These are phyloP conservation scores for Ustilago esculenta DNA, from an alignment of 1,284 basidiomycete genomes.

Conservation along the genomic window DNA sequence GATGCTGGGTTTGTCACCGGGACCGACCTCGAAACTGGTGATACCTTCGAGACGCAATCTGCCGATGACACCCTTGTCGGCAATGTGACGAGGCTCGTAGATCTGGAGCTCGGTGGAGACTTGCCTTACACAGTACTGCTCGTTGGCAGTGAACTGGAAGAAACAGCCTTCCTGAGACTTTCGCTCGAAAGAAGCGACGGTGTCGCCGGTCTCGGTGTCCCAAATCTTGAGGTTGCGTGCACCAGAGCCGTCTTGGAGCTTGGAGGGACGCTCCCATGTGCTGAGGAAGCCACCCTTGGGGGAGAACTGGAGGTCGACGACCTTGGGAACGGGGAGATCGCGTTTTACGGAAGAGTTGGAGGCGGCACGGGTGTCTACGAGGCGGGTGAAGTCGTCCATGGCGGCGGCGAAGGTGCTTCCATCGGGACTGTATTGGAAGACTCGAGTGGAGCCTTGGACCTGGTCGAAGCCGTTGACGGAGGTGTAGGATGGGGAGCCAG, in stretches of 20 bases:
- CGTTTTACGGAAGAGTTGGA: slow-evolving; percentile 54
- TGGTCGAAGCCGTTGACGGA: slow-evolving; percentile 74
- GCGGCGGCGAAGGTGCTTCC: slow-evolving; percentile 88
- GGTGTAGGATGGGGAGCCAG: slow-evolving; percentile 80
- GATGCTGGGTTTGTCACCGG: slow-evolving; percentile 82
- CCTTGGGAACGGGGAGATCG: slow-evolving; percentile 72
- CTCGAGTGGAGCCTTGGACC: slow-evolving; percentile 76
- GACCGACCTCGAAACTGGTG: slow-evolving; percentile 78
- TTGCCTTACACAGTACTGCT: slow-evolving; percentile 85
- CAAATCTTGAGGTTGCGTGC: slow-evolving; percentile 89
- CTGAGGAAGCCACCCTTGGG: slow-evolving; percentile 90
- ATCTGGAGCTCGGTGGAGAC: slow-evolving; percentile 87
- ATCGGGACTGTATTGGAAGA: slow-evolving; percentile 84
- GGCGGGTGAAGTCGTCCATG: slow-evolving; percentile 78
- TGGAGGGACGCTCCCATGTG: slow-evolving; percentile 88
- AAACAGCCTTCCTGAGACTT: slow-evolving; percentile 78
- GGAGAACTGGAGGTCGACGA: slow-evolving; percentile 87
- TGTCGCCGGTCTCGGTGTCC: slow-evolving; percentile 80
- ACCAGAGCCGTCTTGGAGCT: slow-evolving; percentile 77
- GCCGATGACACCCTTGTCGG: slow-evolving; percentile 80
- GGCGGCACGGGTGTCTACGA: slow-evolving; percentile 72
- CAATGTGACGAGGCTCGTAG: slow-evolving; percentile 78
- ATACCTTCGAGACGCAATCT: slow-evolving; percentile 85
- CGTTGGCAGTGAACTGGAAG: slow-evolving; percentile 89
- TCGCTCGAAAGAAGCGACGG: slow-evolving; percentile 82